phyloP scores from a whole-genome alignment of 768 basidiomycete genomes.

The Hericium rajendrae region DNA sequence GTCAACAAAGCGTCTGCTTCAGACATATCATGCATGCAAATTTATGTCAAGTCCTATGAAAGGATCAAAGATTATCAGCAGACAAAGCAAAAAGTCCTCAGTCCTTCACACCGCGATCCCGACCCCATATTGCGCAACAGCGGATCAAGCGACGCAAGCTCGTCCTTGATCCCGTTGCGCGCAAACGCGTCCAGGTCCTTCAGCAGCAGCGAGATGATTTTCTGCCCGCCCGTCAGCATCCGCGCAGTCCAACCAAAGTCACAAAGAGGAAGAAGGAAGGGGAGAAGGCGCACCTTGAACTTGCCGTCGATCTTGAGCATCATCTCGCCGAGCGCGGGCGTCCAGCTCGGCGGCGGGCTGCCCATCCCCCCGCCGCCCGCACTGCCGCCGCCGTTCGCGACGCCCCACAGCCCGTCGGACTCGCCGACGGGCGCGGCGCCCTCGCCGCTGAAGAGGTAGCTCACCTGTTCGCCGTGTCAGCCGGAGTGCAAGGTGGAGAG shows the following conservation, averaged over 20 bases:
- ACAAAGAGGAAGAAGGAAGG: not conserved
- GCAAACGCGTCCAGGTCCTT: conserved; percentile 84
- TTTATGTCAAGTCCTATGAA: too few species aligned
- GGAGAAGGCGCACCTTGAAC: conserved; percentile 50
- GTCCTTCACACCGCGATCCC: too few species aligned
- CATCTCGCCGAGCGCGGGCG: conserved; percentile 54
- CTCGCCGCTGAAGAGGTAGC: conserved; percentile 54
- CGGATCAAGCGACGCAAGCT: conserved; percentile 75
- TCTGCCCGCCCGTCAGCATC: conserved; percentile 33
- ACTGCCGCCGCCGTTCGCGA: conserved; percentile 32
- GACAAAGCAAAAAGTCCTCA: too few species aligned
- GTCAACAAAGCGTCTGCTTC: too few species aligned
- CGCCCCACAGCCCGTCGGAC: conserved; percentile 61
- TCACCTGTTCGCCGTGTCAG: not conserved
- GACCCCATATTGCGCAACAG: conserved; percentile 49
- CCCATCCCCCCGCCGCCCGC: conserved; percentile 24
- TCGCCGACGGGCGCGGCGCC: conserved; percentile 27
- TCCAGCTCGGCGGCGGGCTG: conserved; percentile 55
- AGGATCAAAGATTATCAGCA: too few species aligned
- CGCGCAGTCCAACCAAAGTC: too few species aligned
- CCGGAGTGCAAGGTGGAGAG: not conserved
- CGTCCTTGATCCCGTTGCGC: conserved; percentile 71
- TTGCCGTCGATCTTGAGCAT: conserved; percentile 75
- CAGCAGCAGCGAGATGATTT: conserved; percentile 68
- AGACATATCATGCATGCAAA: too few species aligned